Base-by-base conservation (phyloP, 805 yeast genomes). In the Candida suzukii region DNA sequence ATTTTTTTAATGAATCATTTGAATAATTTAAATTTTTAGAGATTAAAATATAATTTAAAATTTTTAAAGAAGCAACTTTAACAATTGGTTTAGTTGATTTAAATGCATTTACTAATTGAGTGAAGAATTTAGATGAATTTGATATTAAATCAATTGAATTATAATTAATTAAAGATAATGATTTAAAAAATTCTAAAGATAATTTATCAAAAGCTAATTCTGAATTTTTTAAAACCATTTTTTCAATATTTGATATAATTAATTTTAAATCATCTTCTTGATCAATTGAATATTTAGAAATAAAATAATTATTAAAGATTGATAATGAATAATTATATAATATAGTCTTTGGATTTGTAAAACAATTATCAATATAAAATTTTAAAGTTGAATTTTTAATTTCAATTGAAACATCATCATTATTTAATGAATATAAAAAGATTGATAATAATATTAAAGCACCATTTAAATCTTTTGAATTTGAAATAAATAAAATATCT, bases 211-310 rank as follows among this genome's bases (percentile, higher is more conserved):
- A 74, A 0, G 86, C 74, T 30, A 67, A 59, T 53, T 88, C 96
- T 0, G 96, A 82, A 2, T 95, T 77, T 58, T 96, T 74, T 47
- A 90, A 66, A 38, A 83, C 68, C 1, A 90, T 74, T 55, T 83
- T 87, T 52, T 85, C 90, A 38, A 90, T 52, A 17, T 74, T 70
- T 2, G 95, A 87, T 7, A 78, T 60, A 16, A 83, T 52, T 7
- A n/a, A n/a, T n/a, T n/a, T n/a, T n/a, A 18, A n/a, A 17, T 4
- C 6, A 12, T 18, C 4, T 11, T 31, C 35, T 18, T 31, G 22
- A 10, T 18, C 24, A 10, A n/a, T 11, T 19, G 18, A 18, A 3
- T 9, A 18, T 19, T 18, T 17, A 4, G 22, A 3, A 17, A 17
- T 19, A 18, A 31, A 31, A 9, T 31, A 6, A 11, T 31, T 8